A percentile compares a stretch with the other conserved stretches of the same genome.
Evolutionary conservation across 306 rosid species (phyloP).

Genomic region (Heteromeles arbutifolia): DNA sequence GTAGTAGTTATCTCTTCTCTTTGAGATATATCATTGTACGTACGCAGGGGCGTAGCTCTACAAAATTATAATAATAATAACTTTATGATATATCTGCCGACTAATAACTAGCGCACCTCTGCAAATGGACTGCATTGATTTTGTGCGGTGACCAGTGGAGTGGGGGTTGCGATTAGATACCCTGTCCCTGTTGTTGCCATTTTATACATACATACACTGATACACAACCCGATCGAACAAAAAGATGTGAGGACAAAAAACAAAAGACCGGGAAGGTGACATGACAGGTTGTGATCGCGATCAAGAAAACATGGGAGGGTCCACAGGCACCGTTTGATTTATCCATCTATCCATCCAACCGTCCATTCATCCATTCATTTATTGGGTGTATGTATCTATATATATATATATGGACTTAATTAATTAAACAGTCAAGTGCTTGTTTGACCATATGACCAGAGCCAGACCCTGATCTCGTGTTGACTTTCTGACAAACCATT

Average conservation of each 20-base stretch:
- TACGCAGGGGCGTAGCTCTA: background rate
- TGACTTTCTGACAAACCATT: conserved; percentile 43
- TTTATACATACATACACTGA: background rate
- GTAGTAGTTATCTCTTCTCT: background rate
- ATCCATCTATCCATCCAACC: conserved; percentile 7
- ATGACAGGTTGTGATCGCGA: background rate
- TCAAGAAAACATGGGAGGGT: conserved; percentile 19
- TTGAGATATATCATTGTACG: background rate
- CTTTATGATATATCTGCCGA: conserved; percentile 2
- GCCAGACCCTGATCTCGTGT: conserved; percentile 27
- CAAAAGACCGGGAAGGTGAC: background rate
- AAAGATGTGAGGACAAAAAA: background rate
- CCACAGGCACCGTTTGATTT: conserved; percentile 43
- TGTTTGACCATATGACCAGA: conserved; percentile 34
- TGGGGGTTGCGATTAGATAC: background rate
- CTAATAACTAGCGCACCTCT: conserved; percentile 8
- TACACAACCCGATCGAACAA: background rate
- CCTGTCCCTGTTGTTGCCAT: background rate
- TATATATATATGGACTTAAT: background rate
- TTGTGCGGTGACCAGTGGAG: conserved; percentile 12
- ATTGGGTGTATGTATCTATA: no score
- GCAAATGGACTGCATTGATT: conserved; percentile 5
- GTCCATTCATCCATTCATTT: conserved; percentile 18
- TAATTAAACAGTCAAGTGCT: conserved; percentile 7
- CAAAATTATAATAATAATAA: background rate